Evolutionary conservation across 345 rosid species (phyloP).

Genomic region (Linum lewisii): DNA sequence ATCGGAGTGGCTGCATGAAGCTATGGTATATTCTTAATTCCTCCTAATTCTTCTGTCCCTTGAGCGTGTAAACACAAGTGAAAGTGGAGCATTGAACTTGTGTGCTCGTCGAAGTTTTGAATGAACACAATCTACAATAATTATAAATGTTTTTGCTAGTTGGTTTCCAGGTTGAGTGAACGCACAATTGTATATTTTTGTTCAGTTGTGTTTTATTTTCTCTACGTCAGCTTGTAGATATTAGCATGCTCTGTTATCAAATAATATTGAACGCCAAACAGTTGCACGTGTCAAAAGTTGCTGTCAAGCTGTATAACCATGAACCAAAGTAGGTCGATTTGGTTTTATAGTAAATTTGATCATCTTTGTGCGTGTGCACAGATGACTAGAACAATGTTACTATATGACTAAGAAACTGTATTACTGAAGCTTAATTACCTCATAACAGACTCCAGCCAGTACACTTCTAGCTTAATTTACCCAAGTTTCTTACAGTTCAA

Average conservation of each 20-base stretch:
- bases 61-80: not conserved
- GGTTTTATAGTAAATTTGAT: too few relatives aligned
- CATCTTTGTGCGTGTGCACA: not conserved
- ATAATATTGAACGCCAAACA: not conserved
- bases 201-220: not conserved
- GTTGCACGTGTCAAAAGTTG: not conserved
- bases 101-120: not conserved
- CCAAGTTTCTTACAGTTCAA: not conserved
- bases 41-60: not conserved
- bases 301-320: too few relatives aligned
- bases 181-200: too few relatives aligned
- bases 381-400: not conserved
- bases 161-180: too few relatives aligned
- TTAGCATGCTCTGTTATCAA: slow-evolving; percentile 1
- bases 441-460: not conserved
- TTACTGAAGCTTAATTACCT: not conserved
- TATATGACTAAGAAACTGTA: not conserved
- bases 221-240: not conserved
- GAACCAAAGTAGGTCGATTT: too few relatives aligned
- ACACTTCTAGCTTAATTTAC: not conserved
- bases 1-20: slow-evolving; percentile 82
- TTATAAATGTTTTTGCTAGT: too few relatives aligned
- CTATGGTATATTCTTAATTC: slow-evolving; percentile 48
- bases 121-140: not conserved
- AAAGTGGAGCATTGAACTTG: too few relatives aligned